Percentiles rank a stretch among this genome's conserved stretches.
phyloP scores from a whole-genome alignment of 1,284 basidiomycete species.

The Malassezia obtusa region DNA sequence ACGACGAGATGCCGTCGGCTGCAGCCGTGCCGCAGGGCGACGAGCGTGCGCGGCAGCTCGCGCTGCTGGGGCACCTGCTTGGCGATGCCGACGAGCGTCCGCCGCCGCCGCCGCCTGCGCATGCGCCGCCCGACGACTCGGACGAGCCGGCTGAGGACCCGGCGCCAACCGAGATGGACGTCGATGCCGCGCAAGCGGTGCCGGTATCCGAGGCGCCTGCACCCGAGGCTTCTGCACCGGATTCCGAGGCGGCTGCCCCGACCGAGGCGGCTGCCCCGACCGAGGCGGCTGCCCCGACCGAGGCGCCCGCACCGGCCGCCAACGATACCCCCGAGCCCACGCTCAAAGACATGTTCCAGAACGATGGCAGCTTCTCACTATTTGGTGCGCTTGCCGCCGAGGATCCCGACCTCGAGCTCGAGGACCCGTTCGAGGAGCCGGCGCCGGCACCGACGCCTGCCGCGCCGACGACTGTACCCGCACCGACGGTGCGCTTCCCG shows the following conservation, averaged over 20 bases:
- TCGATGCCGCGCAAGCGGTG: no score
- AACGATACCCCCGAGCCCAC: neutral
- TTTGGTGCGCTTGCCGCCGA: slow-evolving; percentile 30
- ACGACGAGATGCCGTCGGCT: slow-evolving; percentile 23
- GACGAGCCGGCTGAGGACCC: neutral
- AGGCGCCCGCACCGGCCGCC: neutral
- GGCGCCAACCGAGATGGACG: neutral
- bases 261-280: neutral
- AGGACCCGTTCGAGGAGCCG: neutral
- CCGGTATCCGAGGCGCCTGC: neutral
- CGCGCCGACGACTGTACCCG: neutral
- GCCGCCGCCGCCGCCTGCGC: neutral
- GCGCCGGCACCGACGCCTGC: neutral
- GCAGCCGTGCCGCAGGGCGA: neutral
- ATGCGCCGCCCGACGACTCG: neutral
- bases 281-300: neutral
- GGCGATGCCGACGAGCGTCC: slow-evolving; percentile 23
- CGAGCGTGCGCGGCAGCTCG: slow-evolving; percentile 13
- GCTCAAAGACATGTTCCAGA: slow-evolving; percentile 42
- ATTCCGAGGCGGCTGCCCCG: neutral
- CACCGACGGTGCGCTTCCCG: neutral
- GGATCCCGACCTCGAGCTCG: slow-evolving; percentile 21
- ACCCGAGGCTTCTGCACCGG: neutral
- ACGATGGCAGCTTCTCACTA: slow-evolving; percentile 28
- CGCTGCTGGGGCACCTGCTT: slow-evolving; percentile 48